A percentile compares a stretch with the other conserved stretches of the same genome.
Conservation (phyloP, 208 protist species). For the Leishmania braziliensis region DNA sequence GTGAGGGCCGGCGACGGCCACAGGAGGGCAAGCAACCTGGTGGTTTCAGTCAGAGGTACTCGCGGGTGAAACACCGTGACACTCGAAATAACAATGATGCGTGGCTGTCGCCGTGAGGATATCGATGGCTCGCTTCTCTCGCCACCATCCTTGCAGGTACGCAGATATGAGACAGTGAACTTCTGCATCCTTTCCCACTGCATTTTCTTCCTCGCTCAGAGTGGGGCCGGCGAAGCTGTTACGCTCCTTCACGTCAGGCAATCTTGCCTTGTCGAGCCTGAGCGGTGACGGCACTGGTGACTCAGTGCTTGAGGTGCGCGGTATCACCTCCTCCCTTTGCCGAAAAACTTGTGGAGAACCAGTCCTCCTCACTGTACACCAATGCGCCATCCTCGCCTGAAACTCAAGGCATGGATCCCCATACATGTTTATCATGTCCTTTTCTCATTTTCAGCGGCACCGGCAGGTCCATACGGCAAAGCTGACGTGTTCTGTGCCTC, state of each 20-base stretch:
- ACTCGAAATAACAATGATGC: slow-evolving; percentile 22
- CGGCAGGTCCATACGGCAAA: neutral
- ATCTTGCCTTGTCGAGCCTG: neutral
- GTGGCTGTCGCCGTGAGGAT: neutral
- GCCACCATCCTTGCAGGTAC: neutral
- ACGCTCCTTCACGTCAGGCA: neutral
- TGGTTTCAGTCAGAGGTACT: slow-evolving; percentile 14
- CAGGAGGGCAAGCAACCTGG: slow-evolving; percentile 24
- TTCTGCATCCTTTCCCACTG: slow-evolving; percentile 14
- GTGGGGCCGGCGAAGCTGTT: neutral
- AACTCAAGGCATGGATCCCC: slow-evolving; percentile 5
- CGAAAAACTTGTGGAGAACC: slow-evolving; percentile 14
- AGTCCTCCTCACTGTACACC: slow-evolving; percentile 17
- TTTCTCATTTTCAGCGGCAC: neutral
- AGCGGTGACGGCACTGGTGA: neutral
- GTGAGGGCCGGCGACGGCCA: slow-evolving; percentile 17
- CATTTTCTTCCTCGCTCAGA: neutral
- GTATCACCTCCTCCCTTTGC: neutral
- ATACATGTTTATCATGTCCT: neutral
- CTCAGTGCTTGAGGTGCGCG: neutral
- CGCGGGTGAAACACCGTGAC: slow-evolving; percentile 21
- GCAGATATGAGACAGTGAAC: neutral
- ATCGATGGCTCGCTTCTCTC: neutral
- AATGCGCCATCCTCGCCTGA: neutral
- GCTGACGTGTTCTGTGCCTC: slow-evolving; percentile 9